Evolutionary conservation across 768 basidiomycete species (phyloP), one percentile per base, ranked within the genome.

Genomic region (Nevesoporus exiguus): DNA sequence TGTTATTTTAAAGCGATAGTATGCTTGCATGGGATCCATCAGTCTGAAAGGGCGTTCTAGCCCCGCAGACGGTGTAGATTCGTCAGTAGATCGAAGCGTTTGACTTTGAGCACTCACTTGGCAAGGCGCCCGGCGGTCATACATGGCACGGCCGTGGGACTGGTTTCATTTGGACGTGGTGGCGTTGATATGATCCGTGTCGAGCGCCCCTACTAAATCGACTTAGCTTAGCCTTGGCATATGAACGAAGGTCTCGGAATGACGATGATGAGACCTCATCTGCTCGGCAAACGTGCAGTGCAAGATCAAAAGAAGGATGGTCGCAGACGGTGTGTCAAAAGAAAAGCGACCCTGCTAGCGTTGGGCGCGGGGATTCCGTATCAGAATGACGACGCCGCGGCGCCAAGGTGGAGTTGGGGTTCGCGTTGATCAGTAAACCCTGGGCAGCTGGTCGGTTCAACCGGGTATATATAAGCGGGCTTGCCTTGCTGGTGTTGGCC

Each of bases 61-160:
- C 39, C 17, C 61, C 64, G 58, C 58, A 44, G 7, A 25, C 4
- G 2, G 34, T 5, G 13, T 10, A 49, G 43, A 50, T 54, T 57
- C 21, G 21, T 40, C 5, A 6, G 21, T 19, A 45, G 54, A 61
- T 58, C 46, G 33, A 45, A 52, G 37, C 27, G 36, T 56, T 63
- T 56, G 37, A 39, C 54, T 59, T 62, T 25, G 52, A 50, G 22
- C 33, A 13, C 47, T 50, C 15, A 27, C 22, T 36, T 17, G 34
- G 34, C 21, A 15, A 6, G 60, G 27, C 51, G 57, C 40, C 48
- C 40, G 39, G 39, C 17, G 3, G 33, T 19, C 3, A 27, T 21
- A 14, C 37, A n/a, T n/a, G n/a, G n/a, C 2, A 25, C 10, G 22
- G 42, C 33, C 41, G 30, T 47, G 47, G 8, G 29, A 15, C 51